phyloP scores from a whole-genome alignment of 2,329 filamentous ascomycete species.

The Calonectria pseudoturangicola region DNA sequence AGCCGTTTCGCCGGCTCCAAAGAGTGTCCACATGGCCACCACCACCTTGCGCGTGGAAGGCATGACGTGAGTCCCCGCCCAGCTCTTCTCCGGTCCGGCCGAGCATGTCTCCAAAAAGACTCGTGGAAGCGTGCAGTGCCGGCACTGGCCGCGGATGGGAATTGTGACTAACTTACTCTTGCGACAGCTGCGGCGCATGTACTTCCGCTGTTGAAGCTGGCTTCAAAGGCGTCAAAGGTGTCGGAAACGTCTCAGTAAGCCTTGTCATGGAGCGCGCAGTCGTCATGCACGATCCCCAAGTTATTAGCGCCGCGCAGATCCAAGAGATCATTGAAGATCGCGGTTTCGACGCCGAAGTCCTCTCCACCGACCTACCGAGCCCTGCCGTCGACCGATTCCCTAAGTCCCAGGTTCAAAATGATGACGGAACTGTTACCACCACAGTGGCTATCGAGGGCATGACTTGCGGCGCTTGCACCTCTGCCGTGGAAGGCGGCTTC shows the following conservation, averaged over 20 bases:
- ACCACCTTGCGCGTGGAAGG: conserved; percentile 94
- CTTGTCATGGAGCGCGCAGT: conserved; percentile 98
- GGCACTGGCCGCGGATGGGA: conserved; percentile 28
- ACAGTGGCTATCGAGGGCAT: conserved; percentile 89
- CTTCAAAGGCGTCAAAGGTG: conserved; percentile 87
- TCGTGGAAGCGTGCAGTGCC: conserved; percentile 27
- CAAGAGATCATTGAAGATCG: conserved; percentile 92
- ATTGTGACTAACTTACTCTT: conserved; percentile 61
- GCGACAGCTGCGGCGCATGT: conserved; percentile 89
- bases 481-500: conserved; percentile 88
- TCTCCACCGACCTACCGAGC: conserved; percentile 85
- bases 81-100: conserved; percentile 45
- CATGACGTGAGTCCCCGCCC: conserved; percentile 78
- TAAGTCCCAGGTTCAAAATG: conserved; percentile 62
- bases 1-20: conserved; percentile 49
- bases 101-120: conserved; percentile 31
- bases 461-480: conserved; percentile 94
- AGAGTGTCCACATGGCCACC: conserved; percentile 83
- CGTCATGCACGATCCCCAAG: conserved; percentile 87
- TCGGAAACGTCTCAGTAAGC: conserved; percentile 92
- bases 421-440: conserved; percentile 75
- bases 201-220: conserved; percentile 96
- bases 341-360: conserved; percentile 92
- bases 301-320: conserved; percentile 84
- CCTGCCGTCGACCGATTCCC: conserved; percentile 65